These are phyloP conservation scores for Phytophthora brassicae DNA, from an alignment of 352 stramenopile genomes.

Conservation along the genomic window DNA sequence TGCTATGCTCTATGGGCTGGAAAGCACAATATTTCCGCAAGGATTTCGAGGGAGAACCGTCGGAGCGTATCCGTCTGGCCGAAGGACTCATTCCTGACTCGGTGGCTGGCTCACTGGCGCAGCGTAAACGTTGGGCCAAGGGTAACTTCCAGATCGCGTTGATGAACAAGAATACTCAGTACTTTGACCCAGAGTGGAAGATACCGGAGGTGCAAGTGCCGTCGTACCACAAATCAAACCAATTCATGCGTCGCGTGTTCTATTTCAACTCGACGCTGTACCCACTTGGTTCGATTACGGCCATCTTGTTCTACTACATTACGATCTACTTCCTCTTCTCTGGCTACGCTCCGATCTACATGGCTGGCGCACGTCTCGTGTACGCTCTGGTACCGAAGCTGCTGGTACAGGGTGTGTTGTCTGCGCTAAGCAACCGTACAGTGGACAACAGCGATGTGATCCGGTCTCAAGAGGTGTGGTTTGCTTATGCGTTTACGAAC, in stretches of 20 bases:
- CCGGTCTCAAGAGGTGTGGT: constrained; percentile 77
- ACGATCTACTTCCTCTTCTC: constrained; percentile 86
- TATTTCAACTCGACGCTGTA: constrained; percentile 86
- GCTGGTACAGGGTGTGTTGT: constrained; percentile 71
- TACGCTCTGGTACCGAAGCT: constrained; percentile 69
- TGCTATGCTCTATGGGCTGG: constrained; percentile 79
- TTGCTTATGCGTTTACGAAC: constrained; percentile 84
- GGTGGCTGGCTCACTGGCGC: constrained; percentile 72
- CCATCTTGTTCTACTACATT: constrained; percentile 86
- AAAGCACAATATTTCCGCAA: constrained; percentile 88
- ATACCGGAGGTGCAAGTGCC: constrained; percentile 62
- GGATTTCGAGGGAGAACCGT: constrained; percentile 80
- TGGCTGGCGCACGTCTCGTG: constrained; percentile 65
- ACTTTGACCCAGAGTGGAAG: constrained; percentile 85
- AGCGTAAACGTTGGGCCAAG: constrained; percentile 85
- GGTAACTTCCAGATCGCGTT: constrained; percentile 84
- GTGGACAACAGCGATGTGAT: constrained; percentile 85
- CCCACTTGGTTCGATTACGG: constrained; percentile 71
- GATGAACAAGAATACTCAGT: constrained; percentile 83
- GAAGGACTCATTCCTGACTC: constrained; percentile 81
- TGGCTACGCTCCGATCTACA: constrained; percentile 79
- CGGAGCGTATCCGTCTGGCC: constrained; percentile 74
- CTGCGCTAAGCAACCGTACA: constrained; percentile 69
- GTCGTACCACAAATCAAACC: constrained; percentile 80
- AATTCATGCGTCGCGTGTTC: constrained; percentile 85